Evolutionary conservation across 192 early-diverging fungal species (phyloP).

Genomic region (Linnemannia exigua): DNA sequence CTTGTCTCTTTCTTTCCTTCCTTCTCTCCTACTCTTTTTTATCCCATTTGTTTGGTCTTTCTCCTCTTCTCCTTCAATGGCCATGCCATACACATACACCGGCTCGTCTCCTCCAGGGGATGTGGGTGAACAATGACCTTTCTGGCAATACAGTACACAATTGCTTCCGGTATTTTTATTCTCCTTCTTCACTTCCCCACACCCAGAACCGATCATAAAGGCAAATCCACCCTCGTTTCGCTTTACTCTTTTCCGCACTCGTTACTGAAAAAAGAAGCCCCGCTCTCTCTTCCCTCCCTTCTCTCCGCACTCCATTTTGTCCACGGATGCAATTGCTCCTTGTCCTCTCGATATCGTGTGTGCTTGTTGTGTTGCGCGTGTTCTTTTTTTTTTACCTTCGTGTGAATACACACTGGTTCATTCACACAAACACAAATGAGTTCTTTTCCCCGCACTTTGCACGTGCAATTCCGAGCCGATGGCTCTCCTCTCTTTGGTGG

Average conservation of each 20-base stretch:
- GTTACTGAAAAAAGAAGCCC: neutral
- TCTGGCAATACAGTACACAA: neutral
- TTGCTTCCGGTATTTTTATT: neutral
- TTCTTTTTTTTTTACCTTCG: neutral
- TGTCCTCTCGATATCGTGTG: neutral
- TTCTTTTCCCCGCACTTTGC: neutral
- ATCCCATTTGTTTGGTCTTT: no score
- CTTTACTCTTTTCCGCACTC: neutral
- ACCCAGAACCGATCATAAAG: neutral
- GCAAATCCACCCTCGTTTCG: neutral
- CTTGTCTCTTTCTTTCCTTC: neutral
- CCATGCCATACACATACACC: neutral
- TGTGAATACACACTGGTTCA: neutral
- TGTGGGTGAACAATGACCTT: neutral
- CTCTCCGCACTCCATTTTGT: neutral
- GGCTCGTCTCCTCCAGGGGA: neutral
- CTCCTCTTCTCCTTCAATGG: neutral
- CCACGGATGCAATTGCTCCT: neutral
- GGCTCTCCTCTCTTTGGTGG: neutral
- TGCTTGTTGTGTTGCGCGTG: no score
- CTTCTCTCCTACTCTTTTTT: no score
- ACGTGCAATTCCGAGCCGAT: constrained; percentile 5
- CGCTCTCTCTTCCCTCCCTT: neutral
- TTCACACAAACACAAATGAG: neutral
- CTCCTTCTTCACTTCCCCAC: neutral